Percentiles rank a stretch among this genome's conserved stretches.
phyloP scores from a whole-genome alignment of 352 stramenopile genomes.

The Globisporangium viniferum region DNA sequence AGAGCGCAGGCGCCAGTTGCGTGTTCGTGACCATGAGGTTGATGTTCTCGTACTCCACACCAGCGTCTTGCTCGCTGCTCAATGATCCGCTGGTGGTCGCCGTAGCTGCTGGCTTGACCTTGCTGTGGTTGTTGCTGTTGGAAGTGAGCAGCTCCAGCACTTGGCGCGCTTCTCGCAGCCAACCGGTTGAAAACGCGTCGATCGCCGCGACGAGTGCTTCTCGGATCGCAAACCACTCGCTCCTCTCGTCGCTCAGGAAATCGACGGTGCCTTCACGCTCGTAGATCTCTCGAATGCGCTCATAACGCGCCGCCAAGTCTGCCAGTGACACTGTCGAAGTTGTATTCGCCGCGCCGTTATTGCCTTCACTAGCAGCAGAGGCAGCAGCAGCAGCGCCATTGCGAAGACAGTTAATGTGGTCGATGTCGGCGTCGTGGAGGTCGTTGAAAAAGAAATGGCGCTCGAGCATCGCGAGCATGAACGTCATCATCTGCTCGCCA shows the following conservation, averaged over 20 bases:
- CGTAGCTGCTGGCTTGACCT: not conserved
- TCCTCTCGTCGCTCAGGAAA: constrained; percentile 60
- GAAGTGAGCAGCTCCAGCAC: constrained; percentile 50
- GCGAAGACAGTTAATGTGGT: constrained; percentile 46
- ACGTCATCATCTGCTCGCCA: constrained; percentile 85
- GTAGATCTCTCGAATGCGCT: constrained; percentile 76
- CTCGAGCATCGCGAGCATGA: constrained; percentile 75
- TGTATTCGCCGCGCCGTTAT: too few relatives aligned
- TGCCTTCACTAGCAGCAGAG: not conserved
- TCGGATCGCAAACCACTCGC: constrained; percentile 68
- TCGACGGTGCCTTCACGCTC: constrained; percentile 58
- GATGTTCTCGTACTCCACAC: constrained; percentile 44
- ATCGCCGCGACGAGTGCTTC: constrained; percentile 68
- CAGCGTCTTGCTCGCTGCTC: constrained; percentile 10
- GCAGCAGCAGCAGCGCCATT: not conserved
- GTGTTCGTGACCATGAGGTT: constrained; percentile 85
- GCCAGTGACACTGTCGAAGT: not conserved
- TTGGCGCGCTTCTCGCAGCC: constrained; percentile 57
- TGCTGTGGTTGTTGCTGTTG: not conserved
- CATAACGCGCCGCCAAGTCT: constrained; percentile 35
- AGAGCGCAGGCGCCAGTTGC: constrained; percentile 72
- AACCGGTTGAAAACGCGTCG: constrained; percentile 67
- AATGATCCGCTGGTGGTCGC: not conserved
- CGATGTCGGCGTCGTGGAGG: constrained; percentile 65
- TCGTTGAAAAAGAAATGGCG: constrained; percentile 84